phyloP scores from a whole-genome alignment of 176 grass and related monocot genomes.

The Areca catechu region DNA sequence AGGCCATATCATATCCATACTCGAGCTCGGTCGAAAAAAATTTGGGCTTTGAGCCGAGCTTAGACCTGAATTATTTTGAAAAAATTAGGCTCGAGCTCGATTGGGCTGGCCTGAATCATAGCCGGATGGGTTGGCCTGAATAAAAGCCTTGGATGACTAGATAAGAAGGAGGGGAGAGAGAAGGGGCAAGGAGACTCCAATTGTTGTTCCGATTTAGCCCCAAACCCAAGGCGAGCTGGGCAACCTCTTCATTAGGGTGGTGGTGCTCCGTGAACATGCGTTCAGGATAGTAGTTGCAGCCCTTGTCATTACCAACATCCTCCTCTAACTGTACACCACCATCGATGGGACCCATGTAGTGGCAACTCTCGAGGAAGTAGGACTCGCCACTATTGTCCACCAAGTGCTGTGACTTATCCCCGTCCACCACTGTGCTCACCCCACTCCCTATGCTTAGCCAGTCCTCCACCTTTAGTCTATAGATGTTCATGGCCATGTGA shows the following conservation, averaged over 20 bases:
- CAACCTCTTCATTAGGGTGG: conserved; percentile 1
- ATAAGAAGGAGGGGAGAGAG: too few relatives aligned
- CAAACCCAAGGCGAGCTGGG: conserved; percentile 4
- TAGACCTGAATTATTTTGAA: too few relatives aligned
- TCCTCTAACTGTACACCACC: conserved; percentile 31
- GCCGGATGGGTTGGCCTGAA: too few relatives aligned
- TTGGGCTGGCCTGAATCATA: too few relatives aligned
- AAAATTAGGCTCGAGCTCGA: too few relatives aligned
- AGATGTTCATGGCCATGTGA: neutral
- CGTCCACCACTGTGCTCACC: conserved; percentile 23
- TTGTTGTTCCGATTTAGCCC: neutral
- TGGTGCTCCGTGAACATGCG: conserved; percentile 3
- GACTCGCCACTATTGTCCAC: conserved; percentile 37
- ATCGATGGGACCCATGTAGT: conserved; percentile 23
- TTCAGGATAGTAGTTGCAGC: conserved; percentile 50
- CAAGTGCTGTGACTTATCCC: conserved; percentile 14
- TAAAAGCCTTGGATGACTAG: too few relatives aligned
- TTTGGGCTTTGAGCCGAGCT: too few relatives aligned
- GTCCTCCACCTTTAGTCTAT: conserved; percentile 25
- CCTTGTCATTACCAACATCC: conserved; percentile 60
- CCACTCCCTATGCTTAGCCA: conserved; percentile 21
- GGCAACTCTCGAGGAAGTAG: conserved; percentile 43
- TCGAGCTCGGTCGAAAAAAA: too few relatives aligned
- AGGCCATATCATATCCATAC: too few relatives aligned
- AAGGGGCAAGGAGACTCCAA: neutral